Percentiles rank a stretch among this genome's conserved stretches.
phyloP scores from a whole-genome alignment of 306 rosid genomes.

The Pachyrhizus erosus region DNA sequence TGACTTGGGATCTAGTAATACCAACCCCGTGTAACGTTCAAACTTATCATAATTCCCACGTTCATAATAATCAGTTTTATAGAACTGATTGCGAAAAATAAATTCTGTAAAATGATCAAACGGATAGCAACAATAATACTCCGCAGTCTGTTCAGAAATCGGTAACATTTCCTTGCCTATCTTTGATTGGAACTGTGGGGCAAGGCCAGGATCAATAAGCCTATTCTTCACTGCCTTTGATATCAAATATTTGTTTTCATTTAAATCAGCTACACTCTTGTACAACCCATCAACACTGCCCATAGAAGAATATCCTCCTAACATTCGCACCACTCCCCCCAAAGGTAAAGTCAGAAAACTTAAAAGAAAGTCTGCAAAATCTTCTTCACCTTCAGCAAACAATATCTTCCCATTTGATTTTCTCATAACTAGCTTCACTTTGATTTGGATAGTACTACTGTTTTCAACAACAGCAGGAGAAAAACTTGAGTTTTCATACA shows the following conservation, averaged over 20 bases:
- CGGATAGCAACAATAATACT: not conserved
- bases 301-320: not conserved
- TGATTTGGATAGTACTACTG: not conserved
- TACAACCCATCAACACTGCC: not conserved
- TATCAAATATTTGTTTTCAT: not conserved
- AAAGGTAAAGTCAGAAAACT: slow-evolving; percentile 35
- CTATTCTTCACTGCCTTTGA: not conserved
- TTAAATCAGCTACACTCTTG: not conserved
- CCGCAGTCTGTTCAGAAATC: not conserved
- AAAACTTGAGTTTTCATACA: not conserved
- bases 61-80: not conserved
- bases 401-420: not conserved
- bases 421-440: not conserved
- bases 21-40: rapidly evolving
- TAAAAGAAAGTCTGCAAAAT: slow-evolving; percentile 18
- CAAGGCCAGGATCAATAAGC: not conserved
- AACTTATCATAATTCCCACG: not conserved
- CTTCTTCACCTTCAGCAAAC: slow-evolving; percentile 32
- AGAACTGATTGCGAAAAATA: no score
- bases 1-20: not conserved
- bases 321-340: not conserved
- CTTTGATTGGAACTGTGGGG: not conserved
- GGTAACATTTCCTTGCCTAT: not conserved
- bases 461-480: no score
- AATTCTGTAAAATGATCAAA: no score